Evolutionary conservation across 345 rosid species (phyloP), one percentile per base, ranked within the genome.

Genomic region (Gossypium thurberi): DNA sequence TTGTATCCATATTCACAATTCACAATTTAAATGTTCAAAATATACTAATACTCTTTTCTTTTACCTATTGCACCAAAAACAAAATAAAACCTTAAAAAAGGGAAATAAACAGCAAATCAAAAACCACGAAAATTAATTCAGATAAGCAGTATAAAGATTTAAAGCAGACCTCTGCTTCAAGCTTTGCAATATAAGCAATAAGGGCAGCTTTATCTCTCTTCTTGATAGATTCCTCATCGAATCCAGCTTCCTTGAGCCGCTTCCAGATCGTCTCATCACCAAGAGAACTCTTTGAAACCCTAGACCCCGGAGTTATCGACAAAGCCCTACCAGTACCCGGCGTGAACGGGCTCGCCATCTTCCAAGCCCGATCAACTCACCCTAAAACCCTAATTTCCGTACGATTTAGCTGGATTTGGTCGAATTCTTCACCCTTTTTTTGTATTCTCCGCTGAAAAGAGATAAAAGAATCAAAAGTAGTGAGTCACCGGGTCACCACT

Each of bases 241-340:
- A 87, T 10, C 98, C 98, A 43, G 96, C 90, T 17, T 91, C 98
- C 78, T 83, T 90, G 71, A 94, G 94, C 10, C 94, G 89, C 78
- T 78, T 90, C 98, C 96, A 89, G 81, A 89, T 76, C 58, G 85
- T 74, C 13, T 89, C 96, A 42, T 91, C 96, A 60, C 75, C 73
- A 11, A 86, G 28, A n/a, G 92, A 83, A 75, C 78, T 87, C 80
- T 82, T 86, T 82, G 83, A 80, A 79, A 88, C 90, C 88, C 91
- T 90, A 78, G 94, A 76, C 3, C 85, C 81, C 11, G 91, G 85
- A 17, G 90, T 84, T 48, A 84, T 64, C 23, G 83, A 74, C 78
- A 81, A 77, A 13, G 82, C 73, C 70, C 76, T 81, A 40, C 60
- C 70, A 10, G 70, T 70, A 28, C 75, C 80, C 25, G 91, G 90